phyloP scores from a whole-genome alignment of 2,329 filamentous ascomycete genomes.

The Colletotrichum phormii region DNA sequence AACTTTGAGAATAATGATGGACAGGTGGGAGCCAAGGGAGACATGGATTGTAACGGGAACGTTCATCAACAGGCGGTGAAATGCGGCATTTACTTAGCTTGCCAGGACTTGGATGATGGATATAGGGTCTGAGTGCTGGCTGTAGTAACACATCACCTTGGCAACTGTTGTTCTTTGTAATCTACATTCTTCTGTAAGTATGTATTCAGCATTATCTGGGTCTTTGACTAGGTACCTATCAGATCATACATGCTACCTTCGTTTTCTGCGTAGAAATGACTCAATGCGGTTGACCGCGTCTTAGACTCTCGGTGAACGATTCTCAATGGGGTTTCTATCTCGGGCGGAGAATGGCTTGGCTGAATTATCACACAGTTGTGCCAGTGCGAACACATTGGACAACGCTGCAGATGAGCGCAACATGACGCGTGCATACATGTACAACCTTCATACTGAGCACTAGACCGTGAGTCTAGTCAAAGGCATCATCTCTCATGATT shows the following conservation, averaged over 20 bases:
- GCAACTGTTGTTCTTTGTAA: neutral
- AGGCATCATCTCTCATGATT: neutral
- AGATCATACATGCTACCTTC: neutral
- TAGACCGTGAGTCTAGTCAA: neutral
- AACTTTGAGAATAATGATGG: slow-evolving; percentile 43
- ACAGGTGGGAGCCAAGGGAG: slow-evolving; percentile 48
- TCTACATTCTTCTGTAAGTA: neutral
- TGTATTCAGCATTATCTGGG: neutral
- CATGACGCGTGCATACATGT: neutral
- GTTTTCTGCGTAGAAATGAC: neutral
- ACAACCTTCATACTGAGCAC: too few species aligned
- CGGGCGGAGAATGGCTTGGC: neutral
- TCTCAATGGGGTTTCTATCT: neutral
- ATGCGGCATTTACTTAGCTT: slow-evolving; percentile 19
- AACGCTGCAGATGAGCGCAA: neutral
- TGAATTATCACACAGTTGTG: neutral
- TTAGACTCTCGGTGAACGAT: neutral
- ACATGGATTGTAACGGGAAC: slow-evolving; percentile 45
- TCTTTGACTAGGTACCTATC: neutral
- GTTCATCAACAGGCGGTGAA: slow-evolving; percentile 3
- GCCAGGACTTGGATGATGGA: neutral
- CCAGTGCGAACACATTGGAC: too few species aligned
- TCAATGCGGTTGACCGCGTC: neutral
- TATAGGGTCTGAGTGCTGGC: neutral
- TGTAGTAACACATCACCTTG: neutral